Base-by-base conservation (phyloP, 139 green algal species). In the Chlamydomonas applanata region DNA sequence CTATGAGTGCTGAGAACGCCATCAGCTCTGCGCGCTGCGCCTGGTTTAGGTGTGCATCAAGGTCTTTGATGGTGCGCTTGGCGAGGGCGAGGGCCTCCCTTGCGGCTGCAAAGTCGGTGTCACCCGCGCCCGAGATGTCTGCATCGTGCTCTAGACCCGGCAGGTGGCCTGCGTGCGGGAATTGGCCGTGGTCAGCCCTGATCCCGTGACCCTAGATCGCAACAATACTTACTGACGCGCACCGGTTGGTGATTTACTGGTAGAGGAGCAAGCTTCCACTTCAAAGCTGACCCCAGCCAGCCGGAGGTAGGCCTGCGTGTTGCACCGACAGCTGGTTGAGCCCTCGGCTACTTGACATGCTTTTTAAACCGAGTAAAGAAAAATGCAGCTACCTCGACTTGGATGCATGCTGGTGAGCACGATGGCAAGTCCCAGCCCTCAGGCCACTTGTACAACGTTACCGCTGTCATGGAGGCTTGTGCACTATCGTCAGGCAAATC, bases 1-100 rank as follows among this genome's bases (percentile, higher is more conserved):
- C 44, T 17, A 91, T 59, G 11, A 91, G 72, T 0, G 61, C 46
- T 0, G 29, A 33, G 60, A 87, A 91, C 14, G 89, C 89, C n/a
- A 85, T 69, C 57, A 81, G 61, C 29, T 88, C 81, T 4, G 81
- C 85, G 0, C 61, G 69, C 69, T 89, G 79, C 4, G 73, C 65
- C 0, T 68, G 24, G 2, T 60, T 78, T 60, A 92, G 78, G 19
- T 63, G 59, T 3, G 61, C 52, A 65, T 92, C 88, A 27, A 92
- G 78, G 63, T 92, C 85, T 11, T 61, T 59, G 3, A 77, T 45
- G 30, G 76, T 36, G 40, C 72, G 68, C 29, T 64, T 73, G 1
- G 65, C 64, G 32, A 81, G 74, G 16, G 68, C 54, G 17, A 81
- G 74, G 14, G 53, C 29, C 1, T 45, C 34, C 0, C 53, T 20